Evolutionary conservation across 805 yeast species (phyloP), one percentile per base, ranked within the genome.

Genomic region (Ogataea naganishii): DNA sequence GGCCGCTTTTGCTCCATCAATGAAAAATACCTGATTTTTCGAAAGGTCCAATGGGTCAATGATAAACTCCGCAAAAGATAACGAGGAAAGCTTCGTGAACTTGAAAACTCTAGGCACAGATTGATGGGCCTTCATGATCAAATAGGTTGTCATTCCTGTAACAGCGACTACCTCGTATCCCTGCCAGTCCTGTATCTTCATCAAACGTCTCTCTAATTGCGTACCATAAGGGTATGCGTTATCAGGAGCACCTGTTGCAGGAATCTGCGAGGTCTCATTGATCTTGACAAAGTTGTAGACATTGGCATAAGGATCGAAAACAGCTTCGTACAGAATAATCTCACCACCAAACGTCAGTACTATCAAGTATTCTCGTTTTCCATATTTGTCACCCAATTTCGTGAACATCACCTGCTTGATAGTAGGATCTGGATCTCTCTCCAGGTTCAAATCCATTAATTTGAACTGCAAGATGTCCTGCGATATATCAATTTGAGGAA

Each of bases 301-400:
- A 12, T 69, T 68, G 8, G 35, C 41, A 13, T 30, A 22, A 5
- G 49, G 35, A 41, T 65, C 72, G 36, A 60, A 59, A 37, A 55
- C 72, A 20, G 76, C 57, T 41, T 73, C 75, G 50, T 85, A 86
- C 29, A 81, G 57, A 20, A 73, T 59, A 2, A 85, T 58, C 49
- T 84, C 92, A 42, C 94, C 94, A 31, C 94, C 92, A 47, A 76
- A 72, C 0, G 94, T 85, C 29, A 84, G 55, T 6, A 83, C 62
- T 0, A 85, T 66, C 34, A 86, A 51, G 48, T 75, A 75, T 41
- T 81, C 86, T 27, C 75, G 78, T 25, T 67, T 63, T 18, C 47
- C 38, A 20, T 49, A 40, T 7, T 56, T 49, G 43, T 80, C 82
- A 5, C 95, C 95, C 18, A 85, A 46, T 26, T 68, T 69, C 26